Evolutionary conservation across 805 yeast species (phyloP), one percentile per base, ranked within the genome.

Genomic region (Pichia californica): DNA sequence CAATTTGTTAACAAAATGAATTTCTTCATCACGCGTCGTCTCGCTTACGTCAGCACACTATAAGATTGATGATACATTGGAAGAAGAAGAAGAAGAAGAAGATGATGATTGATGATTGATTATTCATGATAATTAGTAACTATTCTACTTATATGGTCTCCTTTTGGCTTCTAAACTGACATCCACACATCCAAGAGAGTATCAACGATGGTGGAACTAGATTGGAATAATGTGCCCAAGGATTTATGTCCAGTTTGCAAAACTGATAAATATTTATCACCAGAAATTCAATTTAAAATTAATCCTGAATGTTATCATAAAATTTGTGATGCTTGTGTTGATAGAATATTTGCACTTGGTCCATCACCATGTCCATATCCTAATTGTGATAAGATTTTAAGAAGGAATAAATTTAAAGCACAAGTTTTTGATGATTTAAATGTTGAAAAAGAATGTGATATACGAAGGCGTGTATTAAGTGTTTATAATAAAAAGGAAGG

Each of bases 241-340:
- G 66, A 62, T 41, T 44, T 89, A 79, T 93, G 99, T 70, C 98
- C 98, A 26, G 88, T 93, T 56, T 93, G 99, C 72, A 88, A 91
- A 66, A 88, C 97, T 37, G 96, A 91, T 64, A 70, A 89, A 61
- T 93, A 93, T 62, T 71, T 93, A 48, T 87, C 95, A 36, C 98
- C 98, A 21, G 88, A 89, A 53, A 84, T 93, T 82, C 79, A 75
- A 52, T 91, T 93, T 59, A 76, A 91, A 43, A 88, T 93, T 51
- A 93, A 93, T 56, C 95, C 98, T 0, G 99, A 93, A 62, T 93
- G 99, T 66, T 93, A 93, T 60, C 99, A 93, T 61, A 91, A 88
- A 70, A 91, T 93, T 63, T 93, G 99, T 67, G 97, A 84, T 54
- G 80, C 95, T 2, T 93, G 99, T 66, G 98, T 91, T 34, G 98